Evolutionary conservation across 345 rosid genomes (phyloP).

Genomic region (Gossypium ekmanianum): DNA sequence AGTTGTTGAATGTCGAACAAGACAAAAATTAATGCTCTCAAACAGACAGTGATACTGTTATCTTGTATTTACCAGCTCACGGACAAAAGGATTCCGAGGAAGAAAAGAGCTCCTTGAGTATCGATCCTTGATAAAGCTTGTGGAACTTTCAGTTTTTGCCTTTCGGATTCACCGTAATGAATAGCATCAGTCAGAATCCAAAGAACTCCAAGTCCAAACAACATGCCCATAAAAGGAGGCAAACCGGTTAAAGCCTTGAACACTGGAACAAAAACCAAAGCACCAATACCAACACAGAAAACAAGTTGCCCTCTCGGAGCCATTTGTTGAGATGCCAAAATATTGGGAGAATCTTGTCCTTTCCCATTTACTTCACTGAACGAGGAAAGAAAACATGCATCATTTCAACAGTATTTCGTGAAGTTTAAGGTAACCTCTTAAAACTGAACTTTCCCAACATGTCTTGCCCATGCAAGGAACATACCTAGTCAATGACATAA

Average conservation of each 20-base stretch:
- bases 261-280: constrained; percentile 83
- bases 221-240: constrained; percentile 97
- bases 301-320: constrained; percentile 93
- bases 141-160: constrained; percentile 91
- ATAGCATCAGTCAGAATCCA: constrained; percentile 96
- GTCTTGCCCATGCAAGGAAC: constrained; percentile 24
- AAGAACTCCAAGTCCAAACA: constrained; percentile 93
- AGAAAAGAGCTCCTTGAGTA: constrained; percentile 90
- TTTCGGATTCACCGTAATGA: constrained; percentile 90
- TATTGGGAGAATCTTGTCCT: constrained; percentile 53
- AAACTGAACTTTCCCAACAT: constrained; percentile 3
- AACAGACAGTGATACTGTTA: background rate
- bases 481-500: constrained; percentile 86
- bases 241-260: constrained; percentile 90
- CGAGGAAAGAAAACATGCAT: constrained; percentile 19
- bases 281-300: constrained; percentile 78
- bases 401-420: constrained; percentile 26
- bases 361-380: constrained; percentile 85
- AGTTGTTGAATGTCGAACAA: background rate
- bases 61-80: constrained; percentile 64
- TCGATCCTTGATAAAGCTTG: constrained; percentile 92
- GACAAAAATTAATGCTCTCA: background rate
- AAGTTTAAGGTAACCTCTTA: constrained; percentile 9
- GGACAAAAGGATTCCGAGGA: constrained; percentile 91
- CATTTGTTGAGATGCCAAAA: constrained; percentile 80